Evolutionary conservation across 768 basidiomycete genomes (phyloP), one percentile per base, ranked within the genome.

Genomic region (Floccularia luteovirens): DNA sequence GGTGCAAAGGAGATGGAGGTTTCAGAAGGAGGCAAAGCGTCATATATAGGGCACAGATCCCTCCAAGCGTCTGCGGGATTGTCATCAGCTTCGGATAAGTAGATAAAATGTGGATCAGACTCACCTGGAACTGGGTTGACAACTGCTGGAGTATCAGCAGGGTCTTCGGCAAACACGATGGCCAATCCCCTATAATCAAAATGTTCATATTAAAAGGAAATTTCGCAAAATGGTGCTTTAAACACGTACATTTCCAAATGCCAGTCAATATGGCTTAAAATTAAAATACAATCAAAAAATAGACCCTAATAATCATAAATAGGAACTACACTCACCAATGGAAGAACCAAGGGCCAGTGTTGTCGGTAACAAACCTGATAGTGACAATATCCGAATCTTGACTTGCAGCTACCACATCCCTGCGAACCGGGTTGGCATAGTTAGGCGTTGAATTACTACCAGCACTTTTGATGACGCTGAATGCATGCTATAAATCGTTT

Each of bases 301-400:
- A 8, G 59, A 38, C 31, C 19, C 11, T 23, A 28, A 17, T 20
- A 25, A 37, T 49, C 51, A 48, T 33, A 48, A 45, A n/a, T 43
- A 36, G 48, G 45, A 50, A 63, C 63, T 66, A 59, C 48, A 73
- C 48, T 3, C 25, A 64, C 63, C 64, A 66, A 38, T 65, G 64
- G 16, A 65, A 44, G 38, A 66, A 53, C 63, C 64, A 67, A 5
- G 64, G 63, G 0, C 64, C 63, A 17, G 61, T 41, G 42, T 66
- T 84, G 54, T 85, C 75, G 1, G 81, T 75, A 20, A 55, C 52
- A 60, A 77, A 82, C 22, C 78, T 67, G 32, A 84, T 65, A 5
- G 70, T 73, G 21, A 74, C 69, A 23, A 66, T 64, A 43, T 66
- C 64, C 5, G 43, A 47, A 12, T 49, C 38, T 7, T 25, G 6